Evolutionary conservation across 129 eudicot species (phyloP).

Genomic region (Chrysanthemum seticuspe): DNA sequence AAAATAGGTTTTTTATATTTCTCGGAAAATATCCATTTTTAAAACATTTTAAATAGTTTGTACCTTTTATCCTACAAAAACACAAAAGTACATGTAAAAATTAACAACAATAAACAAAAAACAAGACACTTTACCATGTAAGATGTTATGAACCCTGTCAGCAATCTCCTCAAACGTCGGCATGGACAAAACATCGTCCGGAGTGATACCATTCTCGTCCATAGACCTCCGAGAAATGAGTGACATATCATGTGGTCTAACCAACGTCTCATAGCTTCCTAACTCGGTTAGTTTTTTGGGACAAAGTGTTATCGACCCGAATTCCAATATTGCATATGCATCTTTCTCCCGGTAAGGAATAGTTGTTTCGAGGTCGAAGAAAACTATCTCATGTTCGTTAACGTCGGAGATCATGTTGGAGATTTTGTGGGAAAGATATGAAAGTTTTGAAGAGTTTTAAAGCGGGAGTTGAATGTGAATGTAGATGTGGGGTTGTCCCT

Average conservation of each 20-base stretch:
- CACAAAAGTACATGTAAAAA: too few species aligned
- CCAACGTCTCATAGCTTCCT: slow-evolving; percentile 63
- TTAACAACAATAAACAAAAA: too few species aligned
- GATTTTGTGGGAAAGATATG: background rate
- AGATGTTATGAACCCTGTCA: slow-evolving; percentile 64
- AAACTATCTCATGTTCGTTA: slow-evolving; percentile 63
- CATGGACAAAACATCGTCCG: slow-evolving; percentile 49
- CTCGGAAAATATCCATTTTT: too few species aligned
- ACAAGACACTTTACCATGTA: slow-evolving; percentile 47
- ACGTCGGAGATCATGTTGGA: slow-evolving; percentile 29
- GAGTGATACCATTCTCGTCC: slow-evolving; percentile 61
- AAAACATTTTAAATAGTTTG: too few species aligned
- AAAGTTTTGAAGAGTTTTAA: background rate
- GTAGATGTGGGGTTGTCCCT: too few species aligned
- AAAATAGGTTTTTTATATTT: too few species aligned
- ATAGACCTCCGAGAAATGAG: slow-evolving; percentile 48
- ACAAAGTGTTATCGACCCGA: slow-evolving; percentile 84
- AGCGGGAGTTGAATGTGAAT: background rate
- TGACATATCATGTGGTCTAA: slow-evolving; percentile 58
- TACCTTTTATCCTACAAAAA: too few species aligned
- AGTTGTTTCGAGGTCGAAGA: slow-evolving; percentile 92
- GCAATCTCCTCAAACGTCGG: slow-evolving; percentile 72
- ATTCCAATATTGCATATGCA: slow-evolving; percentile 60
- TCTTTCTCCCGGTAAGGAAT: slow-evolving; percentile 58
- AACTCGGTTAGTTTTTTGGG: slow-evolving; percentile 81